Evolutionary conservation across 1,284 basidiomycete species (phyloP).

Genomic region (Pseudozyma thailandica): DNA sequence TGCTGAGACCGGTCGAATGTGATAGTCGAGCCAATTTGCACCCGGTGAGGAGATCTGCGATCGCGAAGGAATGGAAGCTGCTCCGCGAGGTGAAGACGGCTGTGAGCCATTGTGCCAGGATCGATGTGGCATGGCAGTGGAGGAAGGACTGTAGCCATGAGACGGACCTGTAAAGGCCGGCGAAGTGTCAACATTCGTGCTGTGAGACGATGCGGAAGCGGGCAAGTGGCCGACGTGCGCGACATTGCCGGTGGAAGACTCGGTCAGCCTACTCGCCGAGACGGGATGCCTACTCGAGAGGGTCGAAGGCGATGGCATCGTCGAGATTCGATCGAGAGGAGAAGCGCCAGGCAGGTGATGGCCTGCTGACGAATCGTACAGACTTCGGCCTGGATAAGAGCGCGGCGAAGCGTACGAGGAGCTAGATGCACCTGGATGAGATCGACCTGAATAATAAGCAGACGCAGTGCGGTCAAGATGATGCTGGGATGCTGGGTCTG

Average conservation of each 20-base stretch:
- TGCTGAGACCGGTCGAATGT: slow-evolving; percentile 15
- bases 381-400: slow-evolving; percentile 6
- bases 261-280: slow-evolving; percentile 28
- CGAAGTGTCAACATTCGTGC: slow-evolving; percentile 9
- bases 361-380: slow-evolving; percentile 4
- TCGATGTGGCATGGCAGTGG: slow-evolving; percentile 19
- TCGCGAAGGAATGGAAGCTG: slow-evolving; percentile 14
- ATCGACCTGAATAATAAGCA: slow-evolving; percentile 2
- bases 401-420: slow-evolving; percentile 19
- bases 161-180: slow-evolving; percentile 16
- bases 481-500: slow-evolving; percentile 2
- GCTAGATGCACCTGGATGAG: slow-evolving; percentile 1
- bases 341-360: slow-evolving; percentile 11
- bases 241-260: background rate
- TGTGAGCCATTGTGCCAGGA: slow-evolving; percentile 33
- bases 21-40: slow-evolving; percentile 25
- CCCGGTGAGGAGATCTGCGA: slow-evolving; percentile 29
- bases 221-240: background rate
- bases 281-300: slow-evolving; percentile 27
- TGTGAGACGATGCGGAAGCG: slow-evolving; percentile 9
- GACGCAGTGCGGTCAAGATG: slow-evolving; percentile 1
- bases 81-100: slow-evolving; percentile 23
- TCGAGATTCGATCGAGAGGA: slow-evolving; percentile 8
- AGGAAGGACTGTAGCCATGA: slow-evolving; percentile 24
- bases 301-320: slow-evolving; percentile 8